Evolutionary conservation across 805 yeast genomes (phyloP).

Genomic region (Lipomyces spencermartinsiae): DNA sequence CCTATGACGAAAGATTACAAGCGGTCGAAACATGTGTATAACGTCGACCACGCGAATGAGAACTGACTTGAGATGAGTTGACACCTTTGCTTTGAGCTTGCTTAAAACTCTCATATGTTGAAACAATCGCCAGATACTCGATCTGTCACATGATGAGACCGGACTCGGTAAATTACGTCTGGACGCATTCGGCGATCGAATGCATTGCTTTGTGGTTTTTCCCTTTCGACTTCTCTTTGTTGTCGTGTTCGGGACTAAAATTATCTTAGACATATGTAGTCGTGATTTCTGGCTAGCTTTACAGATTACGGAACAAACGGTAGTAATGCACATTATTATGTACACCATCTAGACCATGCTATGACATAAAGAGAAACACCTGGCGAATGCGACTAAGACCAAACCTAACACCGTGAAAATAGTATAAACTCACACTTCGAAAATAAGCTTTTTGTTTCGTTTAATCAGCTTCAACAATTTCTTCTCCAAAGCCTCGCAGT

Average conservation of each 20-base stretch:
- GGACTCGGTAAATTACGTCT: background rate
- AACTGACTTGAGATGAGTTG: slow-evolving; percentile 12
- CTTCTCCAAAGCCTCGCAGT: slow-evolving; percentile 25
- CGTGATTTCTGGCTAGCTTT: background rate
- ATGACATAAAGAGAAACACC: background rate
- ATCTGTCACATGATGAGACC: background rate
- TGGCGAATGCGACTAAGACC: background rate
- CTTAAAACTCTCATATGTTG: background rate
- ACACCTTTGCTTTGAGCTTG: slow-evolving; percentile 6
- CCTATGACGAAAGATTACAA: slow-evolving; percentile 30
- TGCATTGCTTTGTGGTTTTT: background rate
- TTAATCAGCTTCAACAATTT: slow-evolving; percentile 25
- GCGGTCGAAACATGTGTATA: slow-evolving; percentile 32
- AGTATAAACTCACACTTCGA: slow-evolving; percentile 7
- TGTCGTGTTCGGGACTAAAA: background rate
- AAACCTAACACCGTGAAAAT: background rate
- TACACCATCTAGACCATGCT: background rate
- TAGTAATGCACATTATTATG: background rate
- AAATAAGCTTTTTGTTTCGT: slow-evolving; percentile 22
- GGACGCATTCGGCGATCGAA: background rate
- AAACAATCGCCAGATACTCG: background rate
- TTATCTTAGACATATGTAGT: background rate
- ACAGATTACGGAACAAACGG: background rate
- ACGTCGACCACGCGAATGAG: slow-evolving; percentile 7
- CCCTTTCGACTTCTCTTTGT: background rate